These are phyloP conservation scores for Luvunga scandens DNA, from an alignment of 345 rosid species.

Conservation along the genomic window DNA sequence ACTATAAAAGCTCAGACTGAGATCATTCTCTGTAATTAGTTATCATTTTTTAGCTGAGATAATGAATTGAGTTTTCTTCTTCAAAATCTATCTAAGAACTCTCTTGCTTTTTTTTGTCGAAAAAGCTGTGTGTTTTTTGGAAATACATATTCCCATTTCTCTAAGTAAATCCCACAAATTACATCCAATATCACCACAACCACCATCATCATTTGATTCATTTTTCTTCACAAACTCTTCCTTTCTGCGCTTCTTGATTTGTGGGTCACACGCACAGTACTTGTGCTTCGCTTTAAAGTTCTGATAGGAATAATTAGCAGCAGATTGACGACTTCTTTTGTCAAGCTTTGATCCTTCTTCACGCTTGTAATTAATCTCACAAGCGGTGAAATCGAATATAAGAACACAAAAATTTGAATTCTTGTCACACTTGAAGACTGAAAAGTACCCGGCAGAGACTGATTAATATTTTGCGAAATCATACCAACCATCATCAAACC, in stretches of 20 bases:
- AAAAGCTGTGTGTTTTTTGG: neutral
- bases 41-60: no score
- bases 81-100: no score
- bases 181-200: neutral
- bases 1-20: no score
- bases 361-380: constrained; percentile 30
- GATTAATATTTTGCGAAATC: constrained; percentile 32
- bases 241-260: constrained; percentile 9
- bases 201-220: neutral
- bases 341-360: neutral
- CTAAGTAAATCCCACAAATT: neutral
- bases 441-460: constrained; percentile 25
- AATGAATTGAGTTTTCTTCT: no score
- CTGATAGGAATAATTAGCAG: neutral
- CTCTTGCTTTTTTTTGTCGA: neutral
- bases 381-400: constrained; percentile 29
- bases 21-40: no score
- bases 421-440: constrained; percentile 35
- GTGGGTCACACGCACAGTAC: neutral
- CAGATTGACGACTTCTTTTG: neutral
- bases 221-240: constrained; percentile 6
- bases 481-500: constrained; percentile 46
- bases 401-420: constrained; percentile 26
- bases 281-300: neutral
- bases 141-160: neutral